Percentiles rank a stretch among this genome's conserved stretches.
These are phyloP conservation scores for Volvox africanus DNA, from an alignment of 139 green algal species.

Conservation along the genomic window DNA sequence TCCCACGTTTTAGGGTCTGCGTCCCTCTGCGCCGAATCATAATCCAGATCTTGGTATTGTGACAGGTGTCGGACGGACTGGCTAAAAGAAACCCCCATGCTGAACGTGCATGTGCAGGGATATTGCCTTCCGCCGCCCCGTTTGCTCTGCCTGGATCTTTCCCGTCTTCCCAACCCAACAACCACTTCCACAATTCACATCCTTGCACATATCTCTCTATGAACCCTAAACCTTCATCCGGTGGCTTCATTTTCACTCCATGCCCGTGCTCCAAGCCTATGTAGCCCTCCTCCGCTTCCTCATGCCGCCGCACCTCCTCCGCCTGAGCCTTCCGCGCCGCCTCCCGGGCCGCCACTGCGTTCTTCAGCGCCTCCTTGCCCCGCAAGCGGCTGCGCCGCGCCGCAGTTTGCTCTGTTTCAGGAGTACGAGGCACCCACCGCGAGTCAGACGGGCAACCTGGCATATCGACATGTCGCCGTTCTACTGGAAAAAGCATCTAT, in stretches of 20 bases:
- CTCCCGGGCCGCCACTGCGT: neutral
- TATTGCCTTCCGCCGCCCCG: no score
- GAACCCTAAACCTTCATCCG: neutral
- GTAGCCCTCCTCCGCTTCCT: neutral
- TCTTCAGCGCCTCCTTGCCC: conserved; percentile 29
- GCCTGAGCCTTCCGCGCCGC: neutral
- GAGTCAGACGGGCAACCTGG: neutral
- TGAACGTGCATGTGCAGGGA: no score
- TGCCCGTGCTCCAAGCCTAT: no score
- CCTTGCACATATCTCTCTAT: neutral
- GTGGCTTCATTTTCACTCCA: neutral
- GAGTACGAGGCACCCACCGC: no score
- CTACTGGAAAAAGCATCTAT: no score
- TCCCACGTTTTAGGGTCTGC: no score
- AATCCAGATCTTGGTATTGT: no score
- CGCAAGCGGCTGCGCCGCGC: conserved; percentile 7
- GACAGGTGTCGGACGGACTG: no score
- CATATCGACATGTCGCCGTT: neutral
- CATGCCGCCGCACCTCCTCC: neutral
- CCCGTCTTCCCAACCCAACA: neutral
- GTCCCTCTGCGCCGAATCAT: no score
- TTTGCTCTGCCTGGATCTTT: neutral
- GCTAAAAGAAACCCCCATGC: no score
- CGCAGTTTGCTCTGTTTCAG: conserved; percentile 15
- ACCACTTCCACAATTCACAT: neutral